These are phyloP conservation scores for Dispira simplex DNA, from an alignment of 192 early-diverging fungal genomes.

Conservation along the genomic window DNA sequence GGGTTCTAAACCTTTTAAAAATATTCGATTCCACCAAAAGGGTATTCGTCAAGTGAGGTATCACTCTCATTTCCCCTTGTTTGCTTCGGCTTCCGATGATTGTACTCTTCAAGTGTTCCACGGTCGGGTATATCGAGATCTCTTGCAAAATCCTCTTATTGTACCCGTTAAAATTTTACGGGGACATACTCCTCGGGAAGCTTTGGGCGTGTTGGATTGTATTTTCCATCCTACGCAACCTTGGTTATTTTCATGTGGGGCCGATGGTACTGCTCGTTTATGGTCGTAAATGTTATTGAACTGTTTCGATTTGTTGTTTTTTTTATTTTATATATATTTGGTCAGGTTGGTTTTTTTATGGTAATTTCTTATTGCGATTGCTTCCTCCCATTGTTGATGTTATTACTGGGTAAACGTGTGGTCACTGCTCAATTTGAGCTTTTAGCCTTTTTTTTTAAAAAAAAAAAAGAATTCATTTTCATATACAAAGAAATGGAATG, in stretches of 20 bases:
- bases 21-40: constrained; percentile 73
- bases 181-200: constrained; percentile 56
- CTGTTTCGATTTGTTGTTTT: too few species aligned
- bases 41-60: constrained; percentile 81
- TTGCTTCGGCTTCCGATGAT: constrained; percentile 87
- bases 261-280: constrained; percentile 76
- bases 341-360: too few species aligned
- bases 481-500: too few species aligned
- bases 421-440: too few species aligned
- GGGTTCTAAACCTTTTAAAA: constrained; percentile 81
- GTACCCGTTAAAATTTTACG: constrained; percentile 93
- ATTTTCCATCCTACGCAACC: constrained; percentile 95
- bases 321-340: too few species aligned
- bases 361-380: too few species aligned
- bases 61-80: constrained; percentile 80
- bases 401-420: too few species aligned
- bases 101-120: constrained; percentile 92
- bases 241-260: constrained; percentile 89
- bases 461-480: too few species aligned
- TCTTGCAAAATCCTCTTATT: constrained; percentile 93
- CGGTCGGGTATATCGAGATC: constrained; percentile 93
- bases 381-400: too few species aligned
- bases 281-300: constrained; percentile 51
- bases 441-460: too few species aligned
- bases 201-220: constrained; percentile 61